Evolutionary conservation across 2,329 filamentous ascomycete species (phyloP).

Genomic region (Colletotrichum abscissum): DNA sequence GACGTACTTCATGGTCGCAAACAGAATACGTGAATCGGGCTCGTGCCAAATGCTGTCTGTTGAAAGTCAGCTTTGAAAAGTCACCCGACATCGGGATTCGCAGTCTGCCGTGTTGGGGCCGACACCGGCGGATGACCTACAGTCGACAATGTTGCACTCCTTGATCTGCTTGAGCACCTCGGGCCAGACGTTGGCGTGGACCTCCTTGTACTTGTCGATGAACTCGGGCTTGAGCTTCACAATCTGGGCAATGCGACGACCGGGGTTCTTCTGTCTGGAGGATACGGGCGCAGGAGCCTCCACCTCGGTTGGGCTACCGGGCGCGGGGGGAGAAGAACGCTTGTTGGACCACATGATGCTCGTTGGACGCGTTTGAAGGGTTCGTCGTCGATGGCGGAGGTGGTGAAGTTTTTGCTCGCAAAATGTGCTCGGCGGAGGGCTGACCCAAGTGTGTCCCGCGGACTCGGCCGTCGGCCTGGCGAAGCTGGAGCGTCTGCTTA

Average conservation of each 20-base stretch:
- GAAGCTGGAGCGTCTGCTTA: conserved; percentile 27
- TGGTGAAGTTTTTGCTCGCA: conserved; percentile 9
- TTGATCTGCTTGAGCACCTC: conserved; percentile 82
- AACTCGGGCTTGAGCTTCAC: conserved; percentile 76
- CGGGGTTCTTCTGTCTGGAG: conserved; percentile 50
- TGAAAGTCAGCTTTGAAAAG: background rate
- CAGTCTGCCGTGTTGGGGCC: background rate
- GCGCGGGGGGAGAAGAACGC: conserved; percentile 21
- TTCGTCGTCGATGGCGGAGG: conserved; percentile 16
- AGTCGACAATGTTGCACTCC: conserved; percentile 80
- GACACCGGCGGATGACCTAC: conserved; percentile 52
- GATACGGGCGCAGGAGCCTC: conserved; percentile 23
- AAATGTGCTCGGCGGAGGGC: conserved; percentile 25
- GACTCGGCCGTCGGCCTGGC: conserved; percentile 16
- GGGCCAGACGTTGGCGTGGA: conserved; percentile 80
- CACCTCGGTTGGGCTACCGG: conserved; percentile 23
- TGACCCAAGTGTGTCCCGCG: conserved; percentile 22
- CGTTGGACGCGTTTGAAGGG: background rate
- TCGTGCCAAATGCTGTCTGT: conserved; percentile 81
- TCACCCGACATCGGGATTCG: background rate
- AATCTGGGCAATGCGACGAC: conserved; percentile 75
- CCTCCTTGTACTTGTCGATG: conserved; percentile 77
- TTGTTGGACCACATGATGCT: conserved; percentile 31
- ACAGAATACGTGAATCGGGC: conserved; percentile 70
- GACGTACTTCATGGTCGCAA: conserved; percentile 83